Percentiles rank a stretch among this genome's conserved stretches.
phyloP scores from a whole-genome alignment of 2,329 filamentous ascomycete genomes.

The Aspergillus piperis region DNA sequence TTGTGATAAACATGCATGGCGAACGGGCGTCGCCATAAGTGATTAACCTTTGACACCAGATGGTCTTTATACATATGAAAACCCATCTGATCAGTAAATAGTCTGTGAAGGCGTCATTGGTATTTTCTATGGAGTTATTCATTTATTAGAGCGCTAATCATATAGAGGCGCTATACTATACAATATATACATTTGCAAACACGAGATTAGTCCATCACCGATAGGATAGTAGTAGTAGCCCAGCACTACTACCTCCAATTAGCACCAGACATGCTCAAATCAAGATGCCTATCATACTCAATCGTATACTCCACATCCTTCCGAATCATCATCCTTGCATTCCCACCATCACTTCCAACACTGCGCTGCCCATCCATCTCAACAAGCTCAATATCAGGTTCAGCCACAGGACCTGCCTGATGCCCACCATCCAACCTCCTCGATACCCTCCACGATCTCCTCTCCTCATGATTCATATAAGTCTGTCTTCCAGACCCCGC shows the following conservation, averaged over 20 bases:
- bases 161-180: background rate
- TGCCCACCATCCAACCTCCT: conserved; percentile 6
- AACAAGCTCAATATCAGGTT: conserved; percentile 17
- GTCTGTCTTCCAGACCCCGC: conserved; percentile 9
- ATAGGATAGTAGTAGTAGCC: background rate
- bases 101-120: too few species aligned
- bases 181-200: background rate
- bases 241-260: conserved; percentile 5
- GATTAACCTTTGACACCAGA: background rate
- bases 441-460: background rate
- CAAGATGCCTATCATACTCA: conserved; percentile 24
- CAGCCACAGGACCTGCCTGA: background rate
- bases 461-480: background rate
- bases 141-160: background rate
- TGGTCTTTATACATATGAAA: background rate
- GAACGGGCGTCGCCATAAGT: conserved; percentile 15
- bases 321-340: conserved; percentile 34
- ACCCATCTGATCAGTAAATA: background rate
- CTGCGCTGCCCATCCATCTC: conserved; percentile 7
- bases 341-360: conserved; percentile 16
- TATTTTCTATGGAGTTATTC: background rate
- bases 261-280: conserved; percentile 3
- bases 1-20: background rate
- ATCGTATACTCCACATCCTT: conserved; percentile 37
- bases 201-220: background rate